These are phyloP conservation scores for Golubevia sp. DNA, from an alignment of 1,284 basidiomycete species.

Conservation along the genomic window DNA sequence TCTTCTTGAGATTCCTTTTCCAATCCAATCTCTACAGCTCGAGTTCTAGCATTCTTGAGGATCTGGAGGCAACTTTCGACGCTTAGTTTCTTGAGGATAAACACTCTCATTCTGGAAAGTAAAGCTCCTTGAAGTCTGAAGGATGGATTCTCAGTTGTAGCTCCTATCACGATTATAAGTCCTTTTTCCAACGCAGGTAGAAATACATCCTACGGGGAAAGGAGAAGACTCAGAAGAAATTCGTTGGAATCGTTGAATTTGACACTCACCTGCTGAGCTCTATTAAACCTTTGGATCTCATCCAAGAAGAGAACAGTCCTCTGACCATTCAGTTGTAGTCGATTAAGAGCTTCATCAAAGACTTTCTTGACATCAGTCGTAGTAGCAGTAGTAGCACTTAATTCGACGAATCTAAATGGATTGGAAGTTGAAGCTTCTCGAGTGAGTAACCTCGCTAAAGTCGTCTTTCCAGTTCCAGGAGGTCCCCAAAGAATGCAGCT, in stretches of 20 bases:
- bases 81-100: slow-evolving; percentile 44
- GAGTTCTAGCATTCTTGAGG: slow-evolving; percentile 22
- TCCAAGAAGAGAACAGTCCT: slow-evolving; percentile 79
- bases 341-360: slow-evolving; percentile 78
- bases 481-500: slow-evolving; percentile 57
- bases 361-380: slow-evolving; percentile 78
- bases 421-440: slow-evolving; percentile 65
- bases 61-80: slow-evolving; percentile 35
- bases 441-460: slow-evolving; percentile 75
- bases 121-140: slow-evolving; percentile 74
- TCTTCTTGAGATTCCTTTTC: background rate
- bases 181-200: slow-evolving; percentile 29
- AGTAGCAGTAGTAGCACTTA: slow-evolving; percentile 67
- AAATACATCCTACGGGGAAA: slow-evolving; percentile 71
- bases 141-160: slow-evolving; percentile 90
- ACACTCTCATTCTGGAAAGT: slow-evolving; percentile 75
- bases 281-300: slow-evolving; percentile 82
- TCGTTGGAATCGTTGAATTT: background rate
- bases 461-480: slow-evolving; percentile 73
- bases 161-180: slow-evolving; percentile 71
- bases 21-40: slow-evolving; percentile 3
- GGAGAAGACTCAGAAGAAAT: slow-evolving; percentile 73
- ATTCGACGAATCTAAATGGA: slow-evolving; percentile 42
- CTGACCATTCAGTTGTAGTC: slow-evolving; percentile 73
- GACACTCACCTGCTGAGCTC: slow-evolving; percentile 73